A percentile compares a stretch with the other conserved stretches of the same genome.
These are phyloP conservation scores for Botrytis sinoallii DNA, from an alignment of 2,329 filamentous ascomycete genomes.

Conservation along the genomic window DNA sequence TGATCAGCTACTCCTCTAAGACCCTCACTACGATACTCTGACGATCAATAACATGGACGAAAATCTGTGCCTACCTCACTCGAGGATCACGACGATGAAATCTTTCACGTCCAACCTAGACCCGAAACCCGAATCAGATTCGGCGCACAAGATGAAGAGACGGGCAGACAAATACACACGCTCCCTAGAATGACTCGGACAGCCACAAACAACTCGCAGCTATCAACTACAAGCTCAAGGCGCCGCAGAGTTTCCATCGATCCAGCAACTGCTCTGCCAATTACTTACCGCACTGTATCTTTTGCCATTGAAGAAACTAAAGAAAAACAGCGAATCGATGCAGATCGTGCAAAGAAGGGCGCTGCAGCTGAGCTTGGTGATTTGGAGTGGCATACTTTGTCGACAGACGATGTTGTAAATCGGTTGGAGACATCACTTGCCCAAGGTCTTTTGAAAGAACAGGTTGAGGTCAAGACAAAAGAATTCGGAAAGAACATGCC, in stretches of 20 bases:
- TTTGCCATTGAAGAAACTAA: constrained; percentile 55
- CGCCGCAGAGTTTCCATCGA: constrained; percentile 37
- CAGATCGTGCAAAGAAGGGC: constrained; percentile 42
- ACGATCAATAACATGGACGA: constrained; percentile 16
- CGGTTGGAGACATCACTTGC: constrained; percentile 54
- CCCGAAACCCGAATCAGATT: constrained; percentile 23
- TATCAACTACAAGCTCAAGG: constrained; percentile 23
- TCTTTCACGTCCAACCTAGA: constrained; percentile 21
- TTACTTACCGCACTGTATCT: constrained; percentile 53
- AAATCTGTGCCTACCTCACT: constrained; percentile 2
- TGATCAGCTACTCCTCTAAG: neutral
- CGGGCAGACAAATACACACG: neutral
- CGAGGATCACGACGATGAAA: constrained; percentile 17
- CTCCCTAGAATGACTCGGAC: constrained; percentile 22
- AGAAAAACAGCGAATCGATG: constrained; percentile 43
- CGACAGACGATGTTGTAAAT: constrained; percentile 53
- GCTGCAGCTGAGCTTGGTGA: constrained; percentile 53
- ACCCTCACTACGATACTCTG: neutral
- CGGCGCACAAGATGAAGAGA: constrained; percentile 20
- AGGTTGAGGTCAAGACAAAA: constrained; percentile 50
- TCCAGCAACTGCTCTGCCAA: constrained; percentile 44
- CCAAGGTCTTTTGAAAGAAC: constrained; percentile 57
- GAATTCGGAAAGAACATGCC: constrained; percentile 66
- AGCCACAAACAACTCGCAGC: constrained; percentile 23
- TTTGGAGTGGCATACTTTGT: constrained; percentile 65